These are phyloP conservation scores for Rhynchospora pubera DNA, from an alignment of 176 grass and related monocot genomes.

Conservation along the genomic window DNA sequence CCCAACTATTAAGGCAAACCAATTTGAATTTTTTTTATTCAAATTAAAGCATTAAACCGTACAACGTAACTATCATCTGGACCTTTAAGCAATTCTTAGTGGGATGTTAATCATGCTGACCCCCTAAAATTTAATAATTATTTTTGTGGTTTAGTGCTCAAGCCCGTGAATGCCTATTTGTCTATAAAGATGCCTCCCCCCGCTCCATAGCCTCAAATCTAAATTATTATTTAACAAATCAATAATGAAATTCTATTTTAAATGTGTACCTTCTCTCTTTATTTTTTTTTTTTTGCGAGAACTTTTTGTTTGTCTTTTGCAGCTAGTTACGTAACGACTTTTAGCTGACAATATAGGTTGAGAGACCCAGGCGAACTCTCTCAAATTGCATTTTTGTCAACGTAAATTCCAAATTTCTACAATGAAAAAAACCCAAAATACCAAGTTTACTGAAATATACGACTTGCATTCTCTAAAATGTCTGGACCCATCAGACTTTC, in stretches of 20 bases:
- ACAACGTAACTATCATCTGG: slow-evolving; percentile 35
- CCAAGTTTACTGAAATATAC: neutral
- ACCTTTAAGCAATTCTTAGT: slow-evolving; percentile 40
- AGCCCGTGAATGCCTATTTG: slow-evolving; percentile 43
- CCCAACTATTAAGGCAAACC: slow-evolving; percentile 12
- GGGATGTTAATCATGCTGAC: slow-evolving; percentile 29
- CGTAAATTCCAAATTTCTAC: neutral
- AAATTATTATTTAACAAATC: neutral
- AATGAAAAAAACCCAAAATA: neutral
- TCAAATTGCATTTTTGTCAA: neutral
- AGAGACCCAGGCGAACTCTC: neutral
- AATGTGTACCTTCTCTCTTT: neutral
- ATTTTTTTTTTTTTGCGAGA: neutral
- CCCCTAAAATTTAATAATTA: slow-evolving; percentile 28
- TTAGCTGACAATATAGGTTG: neutral
- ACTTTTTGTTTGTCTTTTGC: slow-evolving; percentile 5
- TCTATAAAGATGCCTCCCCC: slow-evolving; percentile 28
- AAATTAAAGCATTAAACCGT: slow-evolving; percentile 40
- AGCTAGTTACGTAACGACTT: neutral
- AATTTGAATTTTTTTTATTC: slow-evolving; percentile 13
- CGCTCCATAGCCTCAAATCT: slow-evolving; percentile 19
- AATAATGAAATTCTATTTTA: neutral
- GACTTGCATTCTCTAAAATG: neutral
- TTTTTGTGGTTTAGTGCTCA: slow-evolving; percentile 16
- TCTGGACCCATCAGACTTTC: neutral